phyloP scores from a whole-genome alignment of 2,329 filamentous ascomycete species.

The Exophiala spinifera region DNA sequence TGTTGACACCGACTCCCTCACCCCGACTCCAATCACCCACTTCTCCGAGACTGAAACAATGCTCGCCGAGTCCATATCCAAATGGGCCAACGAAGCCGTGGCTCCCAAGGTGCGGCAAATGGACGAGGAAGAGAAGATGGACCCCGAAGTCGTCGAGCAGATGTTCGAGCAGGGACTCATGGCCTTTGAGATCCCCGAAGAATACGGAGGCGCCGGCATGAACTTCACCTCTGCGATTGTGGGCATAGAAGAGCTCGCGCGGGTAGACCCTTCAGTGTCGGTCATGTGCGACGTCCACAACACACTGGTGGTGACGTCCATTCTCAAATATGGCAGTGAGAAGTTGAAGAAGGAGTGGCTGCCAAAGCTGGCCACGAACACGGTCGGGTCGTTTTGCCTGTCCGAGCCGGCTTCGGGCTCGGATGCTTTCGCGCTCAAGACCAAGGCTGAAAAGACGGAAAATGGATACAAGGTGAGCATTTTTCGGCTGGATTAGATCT shows the following conservation, averaged over 20 bases:
- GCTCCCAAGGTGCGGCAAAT: conserved; percentile 91
- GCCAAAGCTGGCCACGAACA: conserved; percentile 83
- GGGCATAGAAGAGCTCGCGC: conserved; percentile 92
- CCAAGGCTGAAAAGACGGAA: conserved; percentile 79
- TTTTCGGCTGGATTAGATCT: neutral
- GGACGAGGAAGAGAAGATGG: conserved; percentile 96
- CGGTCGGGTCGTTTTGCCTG: conserved; percentile 86
- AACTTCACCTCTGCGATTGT: conserved; percentile 97
- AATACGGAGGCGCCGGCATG: conserved; percentile 95
- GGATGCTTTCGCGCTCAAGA: conserved; percentile 92
- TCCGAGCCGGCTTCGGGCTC: conserved; percentile 91
- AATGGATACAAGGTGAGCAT: conserved; percentile 64
- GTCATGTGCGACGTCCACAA: conserved; percentile 98
- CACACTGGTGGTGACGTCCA: conserved; percentile 90
- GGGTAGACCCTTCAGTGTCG: conserved; percentile 90
- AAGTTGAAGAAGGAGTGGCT: conserved; percentile 81
- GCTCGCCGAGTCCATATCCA: conserved; percentile 85
- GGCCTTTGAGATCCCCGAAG: conserved; percentile 95
- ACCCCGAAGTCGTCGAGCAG: conserved; percentile 80
- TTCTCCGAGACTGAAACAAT: conserved; percentile 84
- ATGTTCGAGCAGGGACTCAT: conserved; percentile 97
- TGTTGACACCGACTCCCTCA: conserved; percentile 68
- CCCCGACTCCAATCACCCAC: conserved; percentile 89
- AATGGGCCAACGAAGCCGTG: conserved; percentile 86
- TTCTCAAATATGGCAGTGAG: conserved; percentile 78